Percentiles rank a stretch among this genome's conserved stretches.
These are phyloP conservation scores for Austroboletus novae-zelandiae DNA, from an alignment of 1,284 basidiomycete species.

Conservation along the genomic window DNA sequence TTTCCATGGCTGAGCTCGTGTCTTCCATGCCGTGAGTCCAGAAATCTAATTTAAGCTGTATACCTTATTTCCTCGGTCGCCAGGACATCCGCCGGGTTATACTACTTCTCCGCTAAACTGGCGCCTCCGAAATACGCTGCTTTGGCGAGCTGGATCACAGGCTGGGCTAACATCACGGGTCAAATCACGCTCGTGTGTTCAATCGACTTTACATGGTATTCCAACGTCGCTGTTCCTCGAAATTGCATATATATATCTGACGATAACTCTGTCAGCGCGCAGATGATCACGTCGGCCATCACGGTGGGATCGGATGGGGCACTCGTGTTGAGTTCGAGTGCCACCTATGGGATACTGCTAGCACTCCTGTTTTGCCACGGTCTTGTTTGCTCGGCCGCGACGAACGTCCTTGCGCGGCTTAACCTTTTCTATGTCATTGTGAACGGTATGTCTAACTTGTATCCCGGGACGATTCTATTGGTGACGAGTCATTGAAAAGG, in stretches of 20 bases:
- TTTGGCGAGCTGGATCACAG: conserved; percentile 73
- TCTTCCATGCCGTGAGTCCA: conserved; percentile 71
- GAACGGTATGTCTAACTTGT: conserved; percentile 44
- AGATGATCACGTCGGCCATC: conserved; percentile 75
- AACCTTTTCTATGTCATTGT: conserved; percentile 67
- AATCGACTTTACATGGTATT: conserved; percentile 68
- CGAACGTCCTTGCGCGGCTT: conserved; percentile 59
- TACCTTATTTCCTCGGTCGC: background rate
- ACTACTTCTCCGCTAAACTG: conserved; percentile 72
- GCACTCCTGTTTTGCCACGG: conserved; percentile 63
- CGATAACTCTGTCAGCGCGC: conserved; percentile 40
- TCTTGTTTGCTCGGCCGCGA: conserved; percentile 69
- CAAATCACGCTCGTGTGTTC: conserved; percentile 66
- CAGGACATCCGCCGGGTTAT: conserved; percentile 68
- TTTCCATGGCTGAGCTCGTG: conserved; percentile 69
- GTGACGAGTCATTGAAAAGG: conserved; percentile 35
- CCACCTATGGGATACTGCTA: conserved; percentile 65
- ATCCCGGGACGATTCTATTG: background rate
- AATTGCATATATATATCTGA: conserved; percentile 7
- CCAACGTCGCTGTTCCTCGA: background rate
- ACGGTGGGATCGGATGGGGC: conserved; percentile 57
- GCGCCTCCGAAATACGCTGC: conserved; percentile 58
- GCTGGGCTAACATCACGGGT: conserved; percentile 62
- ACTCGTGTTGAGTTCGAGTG: conserved; percentile 50
- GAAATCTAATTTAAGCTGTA: background rate